Evolutionary conservation across 2,329 filamentous ascomycete species (phyloP).

Genomic region (Penicillium sp.): DNA sequence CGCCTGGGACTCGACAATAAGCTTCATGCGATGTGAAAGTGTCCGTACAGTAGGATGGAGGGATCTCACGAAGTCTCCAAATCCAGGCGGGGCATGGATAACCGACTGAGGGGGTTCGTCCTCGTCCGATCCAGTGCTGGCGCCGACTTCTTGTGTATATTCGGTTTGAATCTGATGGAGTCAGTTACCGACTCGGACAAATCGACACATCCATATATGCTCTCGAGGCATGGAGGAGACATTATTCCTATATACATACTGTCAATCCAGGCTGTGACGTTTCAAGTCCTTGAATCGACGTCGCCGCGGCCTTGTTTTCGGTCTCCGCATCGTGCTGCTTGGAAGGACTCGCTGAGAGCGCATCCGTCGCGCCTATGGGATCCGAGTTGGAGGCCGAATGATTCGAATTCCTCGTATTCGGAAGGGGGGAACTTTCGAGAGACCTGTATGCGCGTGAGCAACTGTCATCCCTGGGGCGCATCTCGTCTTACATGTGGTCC

Average conservation of each 20-base stretch:
- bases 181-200: not conserved
- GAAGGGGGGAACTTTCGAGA: conserved; percentile 8
- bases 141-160: conserved; percentile 14
- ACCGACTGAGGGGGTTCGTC: conserved; percentile 71
- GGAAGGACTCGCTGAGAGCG: not conserved
- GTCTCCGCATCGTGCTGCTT: not conserved
- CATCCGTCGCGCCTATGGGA: conserved; percentile 1
- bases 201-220: not conserved
- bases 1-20: not conserved
- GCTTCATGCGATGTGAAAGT: not conserved
- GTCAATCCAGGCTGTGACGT: conserved; percentile 20
- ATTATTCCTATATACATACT: conserved; percentile 17
- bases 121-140: conserved; percentile 54
- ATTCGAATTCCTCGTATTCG: conserved; percentile 5
- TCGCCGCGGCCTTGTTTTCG: not conserved
- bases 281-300: conserved; percentile 2
- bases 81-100: conserved; percentile 83
- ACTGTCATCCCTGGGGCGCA: not conserved
- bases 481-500: conserved; percentile 21
- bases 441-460: conserved; percentile 15
- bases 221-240: not conserved
- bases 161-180: conserved; percentile 30
- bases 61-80: conserved; percentile 67
- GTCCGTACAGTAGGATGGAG: not conserved
- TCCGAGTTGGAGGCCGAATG: conserved; percentile 2